phyloP scores from a whole-genome alignment of 1,284 basidiomycete species.

The Sanghuangporus sanghuang region DNA sequence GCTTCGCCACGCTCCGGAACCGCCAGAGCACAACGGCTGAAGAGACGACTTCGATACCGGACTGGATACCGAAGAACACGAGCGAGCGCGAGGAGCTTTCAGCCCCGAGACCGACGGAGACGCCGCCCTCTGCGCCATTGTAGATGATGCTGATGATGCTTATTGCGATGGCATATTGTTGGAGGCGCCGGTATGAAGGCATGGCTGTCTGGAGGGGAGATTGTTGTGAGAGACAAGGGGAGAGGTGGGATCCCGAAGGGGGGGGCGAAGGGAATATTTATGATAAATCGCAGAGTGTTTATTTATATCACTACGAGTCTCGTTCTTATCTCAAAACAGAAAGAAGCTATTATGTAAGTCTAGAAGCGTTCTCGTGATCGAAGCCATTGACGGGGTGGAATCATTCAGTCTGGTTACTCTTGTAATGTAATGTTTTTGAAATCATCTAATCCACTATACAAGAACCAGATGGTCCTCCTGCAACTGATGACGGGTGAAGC shows the following conservation, averaged over 20 bases:
- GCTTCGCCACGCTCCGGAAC: slow-evolving; percentile 29
- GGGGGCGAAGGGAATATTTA: too few relatives aligned
- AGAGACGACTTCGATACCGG: slow-evolving; percentile 41
- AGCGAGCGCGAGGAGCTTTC: slow-evolving; percentile 43
- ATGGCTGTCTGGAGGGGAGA: background rate
- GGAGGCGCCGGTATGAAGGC: slow-evolving; percentile 27
- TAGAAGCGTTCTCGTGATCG: too few relatives aligned
- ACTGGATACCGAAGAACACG: slow-evolving; percentile 47
- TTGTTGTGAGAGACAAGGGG: too few relatives aligned
- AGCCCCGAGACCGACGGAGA: slow-evolving; percentile 40
- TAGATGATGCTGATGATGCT: slow-evolving; percentile 29
- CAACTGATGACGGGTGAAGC: too few relatives aligned
- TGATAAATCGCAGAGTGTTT: background rate
- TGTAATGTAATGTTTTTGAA: too few relatives aligned
- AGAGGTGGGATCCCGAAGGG: background rate
- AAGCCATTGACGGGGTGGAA: too few relatives aligned
- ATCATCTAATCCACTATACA: too few relatives aligned
- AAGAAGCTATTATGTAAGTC: too few relatives aligned
- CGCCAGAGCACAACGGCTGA: slow-evolving; percentile 38
- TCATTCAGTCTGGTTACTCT: too few relatives aligned
- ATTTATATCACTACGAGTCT: background rate
- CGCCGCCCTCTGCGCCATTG: slow-evolving; percentile 31
- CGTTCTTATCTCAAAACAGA: too few relatives aligned
- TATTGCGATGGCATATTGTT: slow-evolving; percentile 32
- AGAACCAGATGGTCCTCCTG: too few relatives aligned